phyloP scores from a whole-genome alignment of 805 yeast genomes.

The Wickerhamiella occidentalis region DNA sequence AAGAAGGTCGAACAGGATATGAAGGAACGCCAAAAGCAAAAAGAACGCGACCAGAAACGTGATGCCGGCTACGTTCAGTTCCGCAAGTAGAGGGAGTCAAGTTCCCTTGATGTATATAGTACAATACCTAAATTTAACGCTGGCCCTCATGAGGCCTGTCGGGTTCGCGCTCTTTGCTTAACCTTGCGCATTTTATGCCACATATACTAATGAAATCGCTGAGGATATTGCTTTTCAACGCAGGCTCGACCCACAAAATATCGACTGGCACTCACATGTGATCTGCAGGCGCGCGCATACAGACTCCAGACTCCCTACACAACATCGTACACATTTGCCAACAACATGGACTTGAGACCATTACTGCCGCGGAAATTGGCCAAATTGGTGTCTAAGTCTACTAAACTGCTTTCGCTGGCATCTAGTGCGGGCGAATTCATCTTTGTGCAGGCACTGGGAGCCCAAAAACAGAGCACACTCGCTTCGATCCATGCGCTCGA shows the following conservation, averaged over 20 bases:
- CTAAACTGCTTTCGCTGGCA: background rate
- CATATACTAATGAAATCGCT: no score
- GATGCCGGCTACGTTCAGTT: constrained; percentile 19
- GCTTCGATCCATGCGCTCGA: constrained; percentile 1
- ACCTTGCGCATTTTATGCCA: no score
- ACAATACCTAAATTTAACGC: background rate
- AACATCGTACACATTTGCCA: background rate
- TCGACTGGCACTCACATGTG: no score
- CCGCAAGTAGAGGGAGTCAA: constrained; percentile 11
- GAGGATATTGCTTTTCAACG: no score
- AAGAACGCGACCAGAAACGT: constrained; percentile 16
- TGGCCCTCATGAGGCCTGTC: background rate
- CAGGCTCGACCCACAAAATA: no score
- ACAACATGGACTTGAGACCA: background rate
- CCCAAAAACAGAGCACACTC: constrained; percentile 6
- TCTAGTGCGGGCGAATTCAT: background rate
- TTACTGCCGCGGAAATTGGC: constrained; percentile 8
- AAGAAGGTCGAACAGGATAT: constrained; percentile 24
- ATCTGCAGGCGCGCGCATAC: no score
- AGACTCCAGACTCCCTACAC: background rate
- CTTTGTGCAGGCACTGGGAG: background rate
- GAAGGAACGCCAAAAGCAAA: constrained; percentile 20
- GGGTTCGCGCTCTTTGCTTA: no score
- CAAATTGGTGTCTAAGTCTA: background rate
- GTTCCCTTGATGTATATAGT: background rate